These are phyloP conservation scores for Leccinum uliginosum DNA, from an alignment of 768 basidiomycete genomes.

Conservation along the genomic window DNA sequence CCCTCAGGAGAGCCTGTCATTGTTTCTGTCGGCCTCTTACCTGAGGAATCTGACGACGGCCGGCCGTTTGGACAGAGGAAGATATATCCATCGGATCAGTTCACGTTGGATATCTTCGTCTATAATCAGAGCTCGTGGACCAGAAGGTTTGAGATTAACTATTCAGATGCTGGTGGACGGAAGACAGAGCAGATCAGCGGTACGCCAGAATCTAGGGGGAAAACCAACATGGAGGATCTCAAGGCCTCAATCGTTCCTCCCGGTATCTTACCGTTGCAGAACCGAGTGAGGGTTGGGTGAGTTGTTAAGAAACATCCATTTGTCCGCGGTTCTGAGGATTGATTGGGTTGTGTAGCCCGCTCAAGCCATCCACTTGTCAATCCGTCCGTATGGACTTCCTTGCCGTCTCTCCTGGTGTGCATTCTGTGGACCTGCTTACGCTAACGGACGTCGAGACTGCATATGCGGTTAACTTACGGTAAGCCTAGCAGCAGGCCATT, in stretches of 20 bases:
- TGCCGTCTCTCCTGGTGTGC: slow-evolving; percentile 75
- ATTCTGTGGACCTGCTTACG: slow-evolving; percentile 66
- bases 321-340: neutral
- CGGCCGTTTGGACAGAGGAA: slow-evolving; percentile 31
- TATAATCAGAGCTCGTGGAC: slow-evolving; percentile 78
- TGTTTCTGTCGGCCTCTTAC: slow-evolving; percentile 59
- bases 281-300: slow-evolving; percentile 75
- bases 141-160: slow-evolving; percentile 72
- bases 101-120: slow-evolving; percentile 83
- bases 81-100: slow-evolving; percentile 70
- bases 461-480: slow-evolving; percentile 72
- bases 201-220: slow-evolving; percentile 17
- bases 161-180: slow-evolving; percentile 51
- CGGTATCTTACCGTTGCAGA: slow-evolving; percentile 73
- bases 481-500: slow-evolving; percentile 9
- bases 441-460: slow-evolving; percentile 74
- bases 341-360: slow-evolving; percentile 46
- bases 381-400: slow-evolving; percentile 84
- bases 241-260: slow-evolving; percentile 35
- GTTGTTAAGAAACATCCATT: slow-evolving; percentile 26
- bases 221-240: slow-evolving; percentile 23
- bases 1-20: slow-evolving; percentile 54
- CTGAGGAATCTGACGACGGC: slow-evolving; percentile 17
- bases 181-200: slow-evolving; percentile 30
- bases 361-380: slow-evolving; percentile 78